Evolutionary conservation across 306 rosid species (phyloP).

Genomic region (Oemleria cerasiformis): DNA sequence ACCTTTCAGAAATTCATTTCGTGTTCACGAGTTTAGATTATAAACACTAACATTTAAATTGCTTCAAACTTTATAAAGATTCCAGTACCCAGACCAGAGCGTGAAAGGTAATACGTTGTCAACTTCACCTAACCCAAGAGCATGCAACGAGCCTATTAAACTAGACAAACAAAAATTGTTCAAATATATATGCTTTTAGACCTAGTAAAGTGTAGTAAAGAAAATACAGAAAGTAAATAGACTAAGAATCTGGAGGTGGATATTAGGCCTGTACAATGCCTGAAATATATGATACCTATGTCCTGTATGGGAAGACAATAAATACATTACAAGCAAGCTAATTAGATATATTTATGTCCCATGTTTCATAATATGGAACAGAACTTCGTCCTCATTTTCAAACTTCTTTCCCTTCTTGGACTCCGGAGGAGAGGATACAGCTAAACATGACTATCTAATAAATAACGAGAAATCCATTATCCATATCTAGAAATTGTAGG

Average conservation of each 20-base stretch:
- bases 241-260: not conserved
- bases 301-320: not conserved
- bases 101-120: not conserved
- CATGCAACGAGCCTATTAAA: not conserved
- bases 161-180: not conserved
- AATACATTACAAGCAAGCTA: not conserved
- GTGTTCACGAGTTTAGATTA: not conserved
- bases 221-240: not conserved
- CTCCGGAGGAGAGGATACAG: not conserved
- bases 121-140: not conserved
- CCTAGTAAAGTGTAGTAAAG: not conserved
- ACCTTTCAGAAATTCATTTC: not conserved
- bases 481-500: not conserved
- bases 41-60: not conserved
- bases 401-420: not conserved
- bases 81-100: not conserved
- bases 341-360: not conserved
- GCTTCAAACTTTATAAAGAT: not conserved
- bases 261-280: not conserved
- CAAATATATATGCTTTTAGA: not conserved
- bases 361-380: not conserved
- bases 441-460: not conserved
- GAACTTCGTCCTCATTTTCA: not conserved
- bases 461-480: not conserved
- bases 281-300: not conserved